Evolutionary conservation across 1,284 basidiomycete species (phyloP).

Genomic region (Porphyrellus sp.): DNA sequence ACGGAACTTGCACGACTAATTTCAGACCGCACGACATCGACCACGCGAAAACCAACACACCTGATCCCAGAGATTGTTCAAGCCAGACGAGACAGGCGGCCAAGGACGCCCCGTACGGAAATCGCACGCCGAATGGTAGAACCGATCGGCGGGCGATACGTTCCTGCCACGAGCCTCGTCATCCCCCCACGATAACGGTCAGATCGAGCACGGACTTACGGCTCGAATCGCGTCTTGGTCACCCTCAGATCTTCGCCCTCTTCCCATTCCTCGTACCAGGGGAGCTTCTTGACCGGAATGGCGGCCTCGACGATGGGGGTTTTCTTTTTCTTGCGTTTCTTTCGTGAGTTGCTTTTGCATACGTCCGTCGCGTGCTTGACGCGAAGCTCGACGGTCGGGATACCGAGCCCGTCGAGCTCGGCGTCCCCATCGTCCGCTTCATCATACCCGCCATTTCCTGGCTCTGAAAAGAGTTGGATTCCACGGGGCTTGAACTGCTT

Average conservation of each 20-base stretch:
- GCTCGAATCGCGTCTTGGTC: slow-evolving; percentile 36
- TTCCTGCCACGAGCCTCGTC: slow-evolving; percentile 33
- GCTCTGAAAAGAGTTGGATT: slow-evolving; percentile 43
- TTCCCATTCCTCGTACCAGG: slow-evolving; percentile 69
- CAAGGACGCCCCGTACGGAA: slow-evolving; percentile 55
- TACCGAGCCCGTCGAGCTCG: slow-evolving; percentile 59
- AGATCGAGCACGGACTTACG: slow-evolving; percentile 37
- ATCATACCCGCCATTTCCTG: slow-evolving; percentile 27
- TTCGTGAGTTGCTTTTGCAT: slow-evolving; percentile 42
- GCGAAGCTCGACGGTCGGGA: slow-evolving; percentile 58
- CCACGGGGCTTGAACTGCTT: slow-evolving; percentile 58
- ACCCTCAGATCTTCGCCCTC: slow-evolving; percentile 47
- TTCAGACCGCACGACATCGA: slow-evolving; percentile 3
- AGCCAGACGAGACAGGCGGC: slow-evolving; percentile 41
- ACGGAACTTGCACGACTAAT: slow-evolving; percentile 44
- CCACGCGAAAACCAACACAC: slow-evolving; percentile 34
- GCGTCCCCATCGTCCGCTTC: slow-evolving; percentile 40
- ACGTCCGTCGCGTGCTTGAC: slow-evolving; percentile 51
- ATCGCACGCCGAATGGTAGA: slow-evolving; percentile 53
- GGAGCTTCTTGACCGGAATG: slow-evolving; percentile 32
- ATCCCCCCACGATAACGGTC: not conserved
- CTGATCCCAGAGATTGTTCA: slow-evolving; percentile 59
- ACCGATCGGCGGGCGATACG: slow-evolving; percentile 46
- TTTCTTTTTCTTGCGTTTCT: slow-evolving; percentile 41
- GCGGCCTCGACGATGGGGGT: slow-evolving; percentile 26